These are phyloP conservation scores for Xylaria castorea DNA, from an alignment of 495 filamentous ascomycete species.

Conservation along the genomic window DNA sequence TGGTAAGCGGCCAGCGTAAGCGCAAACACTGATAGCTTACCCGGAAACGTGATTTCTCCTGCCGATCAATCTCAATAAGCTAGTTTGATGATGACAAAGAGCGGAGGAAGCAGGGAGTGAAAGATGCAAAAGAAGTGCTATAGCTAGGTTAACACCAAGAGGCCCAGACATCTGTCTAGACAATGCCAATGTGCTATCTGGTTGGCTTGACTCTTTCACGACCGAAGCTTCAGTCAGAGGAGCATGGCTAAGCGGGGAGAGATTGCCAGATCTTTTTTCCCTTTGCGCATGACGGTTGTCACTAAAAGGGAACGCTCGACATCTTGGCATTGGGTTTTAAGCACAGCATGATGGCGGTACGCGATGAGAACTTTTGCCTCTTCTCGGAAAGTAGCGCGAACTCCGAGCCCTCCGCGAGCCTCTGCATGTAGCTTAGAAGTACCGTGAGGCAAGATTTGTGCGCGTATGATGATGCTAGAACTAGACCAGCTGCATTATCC, in stretches of 20 bases:
- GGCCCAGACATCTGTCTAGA: background rate
- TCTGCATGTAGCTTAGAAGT: constrained; percentile 27
- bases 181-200: background rate
- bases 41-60: background rate
- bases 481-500: constrained; percentile 10
- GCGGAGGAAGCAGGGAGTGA: background rate
- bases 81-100: constrained; percentile 13
- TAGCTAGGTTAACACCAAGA: background rate
- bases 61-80: constrained; percentile 3
- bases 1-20: constrained; percentile 6
- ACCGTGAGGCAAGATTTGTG: constrained; percentile 26
- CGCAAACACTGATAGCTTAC: constrained; percentile 1
- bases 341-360: constrained; percentile 20
- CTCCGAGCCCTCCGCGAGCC: background rate
- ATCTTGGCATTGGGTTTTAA: constrained; percentile 37
- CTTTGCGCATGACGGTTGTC: constrained; percentile 38
- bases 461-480: constrained; percentile 13
- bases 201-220: constrained; percentile 18
- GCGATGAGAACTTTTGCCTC: constrained; percentile 15
- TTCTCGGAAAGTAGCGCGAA: background rate
- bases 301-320: constrained; percentile 44
- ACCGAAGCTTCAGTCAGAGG: constrained; percentile 23
- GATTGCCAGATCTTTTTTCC: constrained; percentile 32
- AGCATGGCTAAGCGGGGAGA: constrained; percentile 25
- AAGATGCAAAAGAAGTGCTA: background rate